These are phyloP conservation scores for Penicillium sp. DNA, from an alignment of 2,329 filamentous ascomycete species.

Conservation along the genomic window DNA sequence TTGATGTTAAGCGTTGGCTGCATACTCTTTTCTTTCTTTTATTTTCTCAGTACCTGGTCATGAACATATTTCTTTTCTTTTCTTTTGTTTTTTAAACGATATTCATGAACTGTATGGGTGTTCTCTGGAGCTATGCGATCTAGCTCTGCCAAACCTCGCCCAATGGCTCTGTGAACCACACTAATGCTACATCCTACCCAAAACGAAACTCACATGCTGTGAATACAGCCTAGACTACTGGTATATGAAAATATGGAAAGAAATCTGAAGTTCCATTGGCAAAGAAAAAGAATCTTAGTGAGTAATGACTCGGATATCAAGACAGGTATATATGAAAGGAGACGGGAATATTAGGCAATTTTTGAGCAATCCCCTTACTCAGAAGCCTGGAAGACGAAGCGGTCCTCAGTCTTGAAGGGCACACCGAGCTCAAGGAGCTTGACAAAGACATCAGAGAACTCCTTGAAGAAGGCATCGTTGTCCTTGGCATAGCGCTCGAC, in stretches of 20 bases:
- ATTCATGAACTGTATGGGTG: not conserved
- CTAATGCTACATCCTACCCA: not conserved
- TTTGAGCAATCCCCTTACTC: constrained; percentile 29
- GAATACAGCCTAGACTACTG: not conserved
- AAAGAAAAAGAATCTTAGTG: constrained; percentile 4
- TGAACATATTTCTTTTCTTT: no score
- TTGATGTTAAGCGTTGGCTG: not conserved
- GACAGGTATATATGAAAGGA: constrained; percentile 6
- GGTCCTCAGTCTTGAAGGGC: constrained; percentile 68
- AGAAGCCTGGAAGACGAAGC: constrained; percentile 64
- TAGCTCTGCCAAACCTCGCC: not conserved
- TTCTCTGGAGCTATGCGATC: not conserved
- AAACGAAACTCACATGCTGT: not conserved
- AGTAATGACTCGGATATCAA: constrained; percentile 26
- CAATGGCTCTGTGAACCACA: not conserved
- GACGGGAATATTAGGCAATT: not conserved
- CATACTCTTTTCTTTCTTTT: not conserved
- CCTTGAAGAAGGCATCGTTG: constrained; percentile 87
- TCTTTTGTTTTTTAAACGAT: not conserved
- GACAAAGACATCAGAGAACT: constrained; percentile 75
- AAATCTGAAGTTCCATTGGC: not conserved
- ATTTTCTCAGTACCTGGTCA: not conserved
- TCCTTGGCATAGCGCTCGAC: constrained; percentile 90
- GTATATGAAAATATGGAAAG: not conserved
- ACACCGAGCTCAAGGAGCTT: constrained; percentile 94